Percentiles rank a stretch among this genome's conserved stretches.
Evolutionary conservation across 2,329 filamentous ascomycete species (phyloP).

Genomic region (Aspergillus fumigatiaffinis): DNA sequence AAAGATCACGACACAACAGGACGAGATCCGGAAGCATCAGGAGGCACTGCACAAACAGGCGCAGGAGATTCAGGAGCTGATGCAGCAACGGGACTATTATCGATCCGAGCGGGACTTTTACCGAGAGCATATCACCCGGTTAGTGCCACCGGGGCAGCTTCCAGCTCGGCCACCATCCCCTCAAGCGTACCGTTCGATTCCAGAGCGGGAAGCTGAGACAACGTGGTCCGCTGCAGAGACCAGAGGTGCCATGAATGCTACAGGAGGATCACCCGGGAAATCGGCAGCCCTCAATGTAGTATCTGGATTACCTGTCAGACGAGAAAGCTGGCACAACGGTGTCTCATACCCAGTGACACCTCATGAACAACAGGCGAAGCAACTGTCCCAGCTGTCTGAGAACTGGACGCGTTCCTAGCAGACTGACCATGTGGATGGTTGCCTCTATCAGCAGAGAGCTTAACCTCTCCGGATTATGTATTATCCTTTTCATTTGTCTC

Average conservation of each 20-base stretch:
- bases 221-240: slow-evolving; percentile 9
- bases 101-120: slow-evolving; percentile 39
- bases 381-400: slow-evolving; percentile 12
- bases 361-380: slow-evolving; percentile 10
- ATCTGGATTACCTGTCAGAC: not conserved
- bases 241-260: not conserved
- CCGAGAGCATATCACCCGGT: slow-evolving; percentile 29
- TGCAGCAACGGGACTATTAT: slow-evolving; percentile 37
- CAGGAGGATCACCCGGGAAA: not conserved
- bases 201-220: slow-evolving; percentile 9
- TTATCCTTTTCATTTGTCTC: not conserved
- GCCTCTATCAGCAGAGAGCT: not conserved
- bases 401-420: slow-evolving; percentile 13
- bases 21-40: slow-evolving; percentile 32
- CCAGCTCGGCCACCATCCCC: slow-evolving; percentile 32
- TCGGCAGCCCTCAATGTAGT: not conserved
- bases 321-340: not conserved
- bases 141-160: slow-evolving; percentile 23
- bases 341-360: not conserved
- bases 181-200: slow-evolving; percentile 7
- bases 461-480: not conserved
- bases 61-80: slow-evolving; percentile 32
- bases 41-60: slow-evolving; percentile 27
- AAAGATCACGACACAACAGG: slow-evolving; percentile 33
- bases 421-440: not conserved